Evolutionary conservation across 2,329 filamentous ascomycete species (phyloP), one percentile per base, ranked within the genome.

Genomic region (Penicillium aurantiogriseum): DNA sequence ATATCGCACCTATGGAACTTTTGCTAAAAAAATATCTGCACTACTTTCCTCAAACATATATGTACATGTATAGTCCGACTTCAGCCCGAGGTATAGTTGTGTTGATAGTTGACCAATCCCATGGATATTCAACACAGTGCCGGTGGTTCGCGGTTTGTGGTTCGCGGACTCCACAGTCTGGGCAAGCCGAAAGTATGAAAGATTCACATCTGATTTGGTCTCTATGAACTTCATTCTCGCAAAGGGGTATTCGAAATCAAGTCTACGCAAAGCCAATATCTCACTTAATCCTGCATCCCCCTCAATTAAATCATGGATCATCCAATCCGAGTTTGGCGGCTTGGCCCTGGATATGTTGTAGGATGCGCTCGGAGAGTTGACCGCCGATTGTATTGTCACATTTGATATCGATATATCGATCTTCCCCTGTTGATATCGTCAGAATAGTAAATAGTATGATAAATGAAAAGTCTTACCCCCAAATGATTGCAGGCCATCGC

Each of bases 391-490:
- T 11, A 4, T 42, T 9, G 54, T 53, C 42, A 33, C 49, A 57
- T 10, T 57, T 57, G 25, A 57, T 46, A 27, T 53, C 49, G 5
- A 57, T 27, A 4, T 40, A 53, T 29, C 36, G n/a, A 29, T 53
- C 31, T n/a, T 53, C 49, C 6, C 29, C 54, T 57, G n/a, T 29
- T 23, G 4, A n/a, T 23, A 25, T 7, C 8, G n/a, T 57, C 21
- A 57, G 42, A 21, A 35, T 23, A 39, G 17, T 9, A n/a, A 13
- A 27, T 21, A 3, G 6, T 7, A 29, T 23, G 23, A 17, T 4
- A 29, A 29, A 31, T 15, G 13, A 10, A 40, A 23, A 35, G 5
- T 13, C 40, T 50, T 35, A 55, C 53, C 53, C 13, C 17, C n/a
- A 27, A 46, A 45, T 23, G 39, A 31, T 36, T 39, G 42, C 8